Evolutionary conservation across 2,329 filamentous ascomycete genomes (phyloP).

Genomic region (Saccharata proteae): DNA sequence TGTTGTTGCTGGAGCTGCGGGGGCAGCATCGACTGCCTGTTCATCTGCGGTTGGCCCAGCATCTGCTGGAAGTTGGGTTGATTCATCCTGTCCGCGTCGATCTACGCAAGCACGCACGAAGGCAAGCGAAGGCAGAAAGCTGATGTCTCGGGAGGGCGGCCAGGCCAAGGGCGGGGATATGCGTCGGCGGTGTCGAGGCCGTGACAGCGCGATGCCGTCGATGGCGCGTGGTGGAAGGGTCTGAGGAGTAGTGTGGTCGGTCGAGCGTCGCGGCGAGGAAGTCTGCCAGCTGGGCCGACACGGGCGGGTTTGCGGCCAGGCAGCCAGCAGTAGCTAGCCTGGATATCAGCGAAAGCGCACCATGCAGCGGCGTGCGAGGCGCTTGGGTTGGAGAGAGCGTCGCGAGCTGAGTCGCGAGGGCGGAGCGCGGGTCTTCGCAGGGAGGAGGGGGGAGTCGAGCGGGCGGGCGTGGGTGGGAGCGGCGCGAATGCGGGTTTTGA

Average conservation of each 20-base stretch:
- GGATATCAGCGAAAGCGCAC: conserved; percentile 6
- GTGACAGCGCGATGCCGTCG: background rate
- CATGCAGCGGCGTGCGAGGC: no score
- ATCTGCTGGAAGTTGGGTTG: conserved; percentile 4
- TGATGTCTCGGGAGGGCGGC: conserved; percentile 2
- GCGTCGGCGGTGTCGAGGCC: background rate
- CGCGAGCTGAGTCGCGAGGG: no score
- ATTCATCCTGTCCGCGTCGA: conserved; percentile 7
- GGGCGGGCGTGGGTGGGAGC: no score
- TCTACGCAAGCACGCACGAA: background rate
- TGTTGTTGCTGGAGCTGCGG: conserved; percentile 6
- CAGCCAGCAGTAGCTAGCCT: conserved; percentile 9
- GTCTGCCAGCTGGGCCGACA: conserved; percentile 8
- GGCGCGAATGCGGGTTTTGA: no score
- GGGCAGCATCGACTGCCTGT: background rate
- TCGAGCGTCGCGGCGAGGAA: background rate
- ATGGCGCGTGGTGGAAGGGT: no score
- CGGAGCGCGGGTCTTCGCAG: no score
- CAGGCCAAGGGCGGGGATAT: conserved; percentile 7
- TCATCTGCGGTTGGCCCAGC: conserved; percentile 4
- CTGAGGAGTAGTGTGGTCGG: conserved; percentile 1
- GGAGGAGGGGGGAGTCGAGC: no score
- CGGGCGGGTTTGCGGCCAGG: conserved; percentile 9
- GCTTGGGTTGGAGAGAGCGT: no score
- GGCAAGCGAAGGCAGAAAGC: background rate